These are phyloP conservation scores for Fusarium equiseti DNA, from an alignment of 2,329 filamentous ascomycete genomes.

Conservation along the genomic window DNA sequence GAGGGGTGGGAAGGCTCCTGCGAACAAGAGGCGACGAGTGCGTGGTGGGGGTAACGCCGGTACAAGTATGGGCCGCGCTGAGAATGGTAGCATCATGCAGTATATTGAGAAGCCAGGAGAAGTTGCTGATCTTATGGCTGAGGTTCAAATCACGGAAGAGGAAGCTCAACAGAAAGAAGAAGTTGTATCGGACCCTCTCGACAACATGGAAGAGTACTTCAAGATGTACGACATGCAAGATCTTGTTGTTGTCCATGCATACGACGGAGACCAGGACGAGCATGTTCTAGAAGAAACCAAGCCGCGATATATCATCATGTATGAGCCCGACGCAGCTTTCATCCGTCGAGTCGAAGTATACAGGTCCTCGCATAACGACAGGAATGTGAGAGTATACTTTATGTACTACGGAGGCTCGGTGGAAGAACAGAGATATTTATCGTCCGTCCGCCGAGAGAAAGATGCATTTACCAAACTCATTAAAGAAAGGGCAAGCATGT, in stretches of 20 bases:
- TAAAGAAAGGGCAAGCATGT: constrained; percentile 94
- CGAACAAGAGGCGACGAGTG: constrained; percentile 87
- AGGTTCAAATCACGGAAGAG: constrained; percentile 82
- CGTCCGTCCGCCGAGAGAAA: constrained; percentile 91
- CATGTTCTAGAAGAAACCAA: constrained; percentile 95
- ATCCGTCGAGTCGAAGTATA: constrained; percentile 96
- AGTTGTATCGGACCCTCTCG: constrained; percentile 79
- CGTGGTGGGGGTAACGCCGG: constrained; percentile 79
- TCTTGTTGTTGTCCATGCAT: constrained; percentile 89
- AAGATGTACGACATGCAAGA: constrained; percentile 92
- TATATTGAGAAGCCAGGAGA: constrained; percentile 87
- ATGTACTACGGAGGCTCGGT: constrained; percentile 96
- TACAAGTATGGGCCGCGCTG: constrained; percentile 70
- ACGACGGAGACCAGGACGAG: constrained; percentile 95
- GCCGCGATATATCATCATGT: constrained; percentile 97
- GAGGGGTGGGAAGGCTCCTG: constrained; percentile 72
- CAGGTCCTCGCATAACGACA: constrained; percentile 89
- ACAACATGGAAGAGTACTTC: constrained; percentile 93
- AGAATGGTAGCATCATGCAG: constrained; percentile 79
- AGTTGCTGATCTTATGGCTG: constrained; percentile 83
- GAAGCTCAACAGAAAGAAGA: constrained; percentile 83
- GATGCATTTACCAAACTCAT: constrained; percentile 96
- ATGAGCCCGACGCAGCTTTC: constrained; percentile 94
- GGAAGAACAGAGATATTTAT: constrained; percentile 93
- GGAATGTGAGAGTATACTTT: constrained; percentile 93